Evolutionary conservation across 176 grass and related monocot species (phyloP).

Genomic region (Aechmea fasciata): DNA sequence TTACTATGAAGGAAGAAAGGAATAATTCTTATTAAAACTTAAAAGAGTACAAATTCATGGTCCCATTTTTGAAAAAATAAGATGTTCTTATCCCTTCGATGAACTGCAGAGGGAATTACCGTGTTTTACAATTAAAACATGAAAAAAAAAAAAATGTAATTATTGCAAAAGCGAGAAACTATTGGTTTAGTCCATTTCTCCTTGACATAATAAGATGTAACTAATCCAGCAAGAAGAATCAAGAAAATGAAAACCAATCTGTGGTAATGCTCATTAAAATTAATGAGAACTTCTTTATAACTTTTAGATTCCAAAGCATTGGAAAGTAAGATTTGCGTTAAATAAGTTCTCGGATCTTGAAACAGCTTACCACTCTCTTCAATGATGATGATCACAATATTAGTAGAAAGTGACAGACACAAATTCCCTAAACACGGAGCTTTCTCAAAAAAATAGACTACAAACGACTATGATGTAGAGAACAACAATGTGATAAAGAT

Average conservation of each 20-base stretch:
- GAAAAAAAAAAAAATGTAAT: no score
- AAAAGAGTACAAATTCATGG: no score
- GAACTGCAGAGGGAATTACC: no score
- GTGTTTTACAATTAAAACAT: no score
- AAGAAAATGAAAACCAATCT: neutral
- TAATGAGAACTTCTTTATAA: neutral
- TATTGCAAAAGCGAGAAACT: no score
- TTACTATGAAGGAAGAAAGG: no score
- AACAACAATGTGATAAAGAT: constrained; percentile 7
- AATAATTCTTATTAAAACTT: no score
- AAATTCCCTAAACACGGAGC: constrained; percentile 13
- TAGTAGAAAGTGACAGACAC: constrained; percentile 20
- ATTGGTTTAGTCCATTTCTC: no score
- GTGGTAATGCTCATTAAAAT: neutral
- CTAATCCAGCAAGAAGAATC: neutral
- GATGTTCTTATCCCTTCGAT: no score
- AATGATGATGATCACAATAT: constrained; percentile 18
- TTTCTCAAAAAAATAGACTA: constrained; percentile 4
- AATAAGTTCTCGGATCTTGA: neutral
- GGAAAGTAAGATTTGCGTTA: neutral
- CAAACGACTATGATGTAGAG: constrained; percentile 18
- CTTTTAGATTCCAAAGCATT: neutral
- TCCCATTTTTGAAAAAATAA: no score
- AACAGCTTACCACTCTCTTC: neutral
- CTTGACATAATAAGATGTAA: no score